Conservation (phyloP, 2,329 filamentous ascomycete genomes). For the Emmonsia crescens region DNA sequence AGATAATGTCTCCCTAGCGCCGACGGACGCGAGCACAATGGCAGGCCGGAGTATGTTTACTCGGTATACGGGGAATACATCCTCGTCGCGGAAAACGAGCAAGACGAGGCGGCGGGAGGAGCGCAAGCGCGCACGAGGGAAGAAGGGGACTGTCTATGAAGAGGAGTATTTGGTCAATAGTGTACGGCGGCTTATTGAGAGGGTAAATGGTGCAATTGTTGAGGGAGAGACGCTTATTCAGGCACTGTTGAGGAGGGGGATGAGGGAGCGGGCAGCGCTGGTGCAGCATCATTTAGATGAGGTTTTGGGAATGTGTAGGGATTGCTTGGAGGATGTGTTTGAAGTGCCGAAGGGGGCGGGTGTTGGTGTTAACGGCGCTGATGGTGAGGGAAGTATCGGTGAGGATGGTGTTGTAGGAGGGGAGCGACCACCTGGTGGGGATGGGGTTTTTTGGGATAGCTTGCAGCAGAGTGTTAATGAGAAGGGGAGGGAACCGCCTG, state of each 20-base stretch:
- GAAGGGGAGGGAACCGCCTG: constrained; percentile 37
- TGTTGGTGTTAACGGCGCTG: constrained; percentile 18
- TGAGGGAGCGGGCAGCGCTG: constrained; percentile 76
- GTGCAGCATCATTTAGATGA: constrained; percentile 65
- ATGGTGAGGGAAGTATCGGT: constrained; percentile 13
- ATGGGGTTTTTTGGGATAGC: constrained; percentile 33
- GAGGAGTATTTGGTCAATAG: constrained; percentile 93
- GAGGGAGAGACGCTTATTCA: constrained; percentile 68
- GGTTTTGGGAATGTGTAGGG: constrained; percentile 58
- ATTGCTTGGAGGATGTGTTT: constrained; percentile 62
- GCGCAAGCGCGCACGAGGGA: constrained; percentile 84
- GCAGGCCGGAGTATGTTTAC: constrained; percentile 80
- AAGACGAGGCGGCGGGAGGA: constrained; percentile 87
- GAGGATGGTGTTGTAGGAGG: constrained; percentile 8
- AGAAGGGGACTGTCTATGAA: constrained; percentile 96
- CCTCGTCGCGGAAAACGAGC: constrained; percentile 59
- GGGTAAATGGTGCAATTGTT: constrained; percentile 59
- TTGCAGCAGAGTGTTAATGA: constrained; percentile 27
- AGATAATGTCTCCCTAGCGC: constrained; percentile 84
- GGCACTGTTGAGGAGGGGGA: constrained; percentile 65
- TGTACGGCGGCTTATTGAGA: constrained; percentile 69
- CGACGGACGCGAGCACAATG: constrained; percentile 69
- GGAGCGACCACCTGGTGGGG: constrained; percentile 15
- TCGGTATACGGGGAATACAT: constrained; percentile 65
- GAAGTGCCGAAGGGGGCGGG: constrained; percentile 22